Evolutionary conservation across 2,329 filamentous ascomycete genomes (phyloP), one percentile per base, ranked within the genome.

Genomic region (Fusarium citri): DNA sequence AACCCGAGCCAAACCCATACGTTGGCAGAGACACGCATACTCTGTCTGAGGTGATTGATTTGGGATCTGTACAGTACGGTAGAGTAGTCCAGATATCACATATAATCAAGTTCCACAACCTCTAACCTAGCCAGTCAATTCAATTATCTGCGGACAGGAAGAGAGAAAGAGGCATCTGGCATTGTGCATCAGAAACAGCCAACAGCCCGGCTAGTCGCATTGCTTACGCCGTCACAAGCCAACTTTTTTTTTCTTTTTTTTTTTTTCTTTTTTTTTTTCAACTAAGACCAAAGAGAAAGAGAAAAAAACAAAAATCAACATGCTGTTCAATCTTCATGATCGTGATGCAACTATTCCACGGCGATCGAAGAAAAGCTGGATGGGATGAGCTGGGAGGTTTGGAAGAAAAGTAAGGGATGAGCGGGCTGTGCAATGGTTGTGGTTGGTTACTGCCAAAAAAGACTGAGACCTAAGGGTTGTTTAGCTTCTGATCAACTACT

Each of bases 61-160:
- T 26, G 23, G 18, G 6, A n/a, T n/a, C 34, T 37, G 34, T 37
- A 37, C 40, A 16, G 23, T 59, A 47, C 30, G 16, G 16, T 10
- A 34, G 16, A 34, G 42, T 47, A 47, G 40, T 42, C n/a, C 22
- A 59, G 31, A 64, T 53, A 42, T 48, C 15, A 47, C 34, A 46
- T 58, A 43, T 40, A 31, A 63, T 63, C 56, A 30, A 31, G 66
- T 63, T 51, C 55, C 53, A 62, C 43, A 18, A 14, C 34, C 34
- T 62, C 26, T 20, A 37, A n/a, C 34, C 18, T 18, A 37, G 6
- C 34, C 34, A 37, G 34, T 37, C 34, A 37, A n/a, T 37, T 7
- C 34, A n/a, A n/a, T 10, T 37, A n/a, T 37, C 34, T 37, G 34
- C 34, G 34, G 34, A 11, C 34, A 37, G 18, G 34, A 18, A 37